Percentiles rank a stretch among this genome's conserved stretches.
Conservation (phyloP, 345 rosid genomes). For the Lenwebbia sp. region DNA sequence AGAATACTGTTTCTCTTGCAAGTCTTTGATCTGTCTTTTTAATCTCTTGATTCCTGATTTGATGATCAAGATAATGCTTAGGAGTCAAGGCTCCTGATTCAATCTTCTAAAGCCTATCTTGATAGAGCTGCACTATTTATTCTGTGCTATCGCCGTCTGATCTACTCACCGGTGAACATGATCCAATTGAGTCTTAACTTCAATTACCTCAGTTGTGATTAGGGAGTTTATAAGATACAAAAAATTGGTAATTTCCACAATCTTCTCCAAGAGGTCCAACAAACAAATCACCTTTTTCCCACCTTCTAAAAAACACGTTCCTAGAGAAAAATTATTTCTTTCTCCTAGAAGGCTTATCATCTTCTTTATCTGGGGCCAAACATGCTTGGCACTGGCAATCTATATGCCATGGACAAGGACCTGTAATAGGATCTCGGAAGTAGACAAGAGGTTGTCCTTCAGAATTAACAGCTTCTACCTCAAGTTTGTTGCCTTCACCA, state of each 20-base stretch:
- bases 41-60: too few species aligned
- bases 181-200: neutral
- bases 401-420: neutral
- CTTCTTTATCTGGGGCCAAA: neutral
- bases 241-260: too few species aligned
- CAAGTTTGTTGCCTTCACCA: neutral
- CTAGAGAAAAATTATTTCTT: neutral
- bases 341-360: neutral
- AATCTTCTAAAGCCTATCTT: neutral
- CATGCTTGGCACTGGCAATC: neutral
- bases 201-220: neutral
- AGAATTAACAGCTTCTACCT: neutral
- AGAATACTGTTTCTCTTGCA: accelerated
- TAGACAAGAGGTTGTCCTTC: neutral
- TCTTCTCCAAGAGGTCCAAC: neutral
- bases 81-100: neutral
- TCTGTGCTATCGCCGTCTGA: neutral
- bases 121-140: neutral
- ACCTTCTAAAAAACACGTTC: neutral
- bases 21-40: neutral
- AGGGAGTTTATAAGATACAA: too few species aligned
- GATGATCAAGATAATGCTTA: neutral
- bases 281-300: neutral
- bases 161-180: neutral
- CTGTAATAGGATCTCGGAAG: neutral